Conservation (phyloP, 805 yeast genomes). For the Barnettozyma vustinii region DNA sequence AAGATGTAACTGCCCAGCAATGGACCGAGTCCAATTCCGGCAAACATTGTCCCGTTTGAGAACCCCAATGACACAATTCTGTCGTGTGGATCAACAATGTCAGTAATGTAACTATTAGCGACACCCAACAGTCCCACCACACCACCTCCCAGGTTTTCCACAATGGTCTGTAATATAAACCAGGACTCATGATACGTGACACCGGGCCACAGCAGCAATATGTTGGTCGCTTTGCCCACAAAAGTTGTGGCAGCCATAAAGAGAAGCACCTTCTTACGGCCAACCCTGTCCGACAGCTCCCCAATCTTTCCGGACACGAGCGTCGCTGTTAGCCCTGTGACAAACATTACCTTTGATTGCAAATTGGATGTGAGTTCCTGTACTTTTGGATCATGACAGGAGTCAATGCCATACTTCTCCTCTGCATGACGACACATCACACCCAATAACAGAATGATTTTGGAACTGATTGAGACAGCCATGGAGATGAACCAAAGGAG, state of each 20-base stretch:
- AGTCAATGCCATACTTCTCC: slow-evolving; percentile 21
- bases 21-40: slow-evolving; percentile 65
- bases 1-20: slow-evolving; percentile 42
- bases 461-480: slow-evolving; percentile 36
- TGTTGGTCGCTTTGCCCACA: slow-evolving; percentile 18
- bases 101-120: slow-evolving; percentile 66
- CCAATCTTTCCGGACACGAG: slow-evolving; percentile 60
- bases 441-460: slow-evolving; percentile 28
- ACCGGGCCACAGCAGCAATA: slow-evolving; percentile 28
- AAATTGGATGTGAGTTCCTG: slow-evolving; percentile 44
- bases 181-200: slow-evolving; percentile 32
- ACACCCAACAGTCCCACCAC: slow-evolving; percentile 48
- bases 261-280: slow-evolving; percentile 48
- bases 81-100: slow-evolving; percentile 58
- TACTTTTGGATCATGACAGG: slow-evolving; percentile 36
- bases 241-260: slow-evolving; percentile 25
- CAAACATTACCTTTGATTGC: slow-evolving; percentile 38
- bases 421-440: slow-evolving; percentile 26
- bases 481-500: slow-evolving; percentile 39
- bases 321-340: slow-evolving; percentile 40
- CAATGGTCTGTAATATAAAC: slow-evolving; percentile 38
- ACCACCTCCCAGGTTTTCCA: slow-evolving; percentile 61
- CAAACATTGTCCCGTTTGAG: slow-evolving; percentile 51
- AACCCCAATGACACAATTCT: slow-evolving; percentile 57
- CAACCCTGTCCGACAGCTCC: slow-evolving; percentile 56